These are phyloP conservation scores for Selaginella moellendorffii DNA, from an alignment of 75 land plant genomes.

Conservation along the genomic window DNA sequence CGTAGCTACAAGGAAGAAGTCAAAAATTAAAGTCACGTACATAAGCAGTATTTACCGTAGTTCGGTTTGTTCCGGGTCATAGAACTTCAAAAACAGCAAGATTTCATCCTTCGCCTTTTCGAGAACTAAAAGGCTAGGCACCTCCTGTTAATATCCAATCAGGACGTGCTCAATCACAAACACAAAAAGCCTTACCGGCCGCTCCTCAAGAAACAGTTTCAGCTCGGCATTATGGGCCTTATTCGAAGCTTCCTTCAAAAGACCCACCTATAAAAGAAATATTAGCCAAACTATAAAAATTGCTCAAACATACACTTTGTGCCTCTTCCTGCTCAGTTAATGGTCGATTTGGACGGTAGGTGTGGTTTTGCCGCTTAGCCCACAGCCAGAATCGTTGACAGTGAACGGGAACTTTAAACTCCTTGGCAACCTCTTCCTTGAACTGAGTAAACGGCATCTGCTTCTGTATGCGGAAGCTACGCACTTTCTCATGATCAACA, in stretches of 20 bases:
- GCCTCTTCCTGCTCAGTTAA: slow-evolving; percentile 64
- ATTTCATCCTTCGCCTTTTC: slow-evolving; percentile 82
- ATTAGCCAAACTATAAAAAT: no score
- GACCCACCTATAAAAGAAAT: slow-evolving; percentile 59
- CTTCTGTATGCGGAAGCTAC: slow-evolving; percentile 64
- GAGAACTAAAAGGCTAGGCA: slow-evolving; percentile 32
- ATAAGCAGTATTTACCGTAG: slow-evolving; percentile 37
- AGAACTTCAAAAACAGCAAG: slow-evolving; percentile 77
- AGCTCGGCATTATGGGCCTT: slow-evolving; percentile 78
- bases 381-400: slow-evolving; percentile 84
- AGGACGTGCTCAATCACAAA: no score
- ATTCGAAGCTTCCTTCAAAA: slow-evolving; percentile 65
- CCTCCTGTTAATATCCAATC: no score
- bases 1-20: slow-evolving; percentile 10
- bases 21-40: background rate
- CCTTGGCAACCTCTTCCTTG: slow-evolving; percentile 90
- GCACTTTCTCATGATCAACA: slow-evolving; percentile 80
- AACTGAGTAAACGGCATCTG: slow-evolving; percentile 46
- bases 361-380: slow-evolving; percentile 96
- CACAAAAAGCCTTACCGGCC: no score
- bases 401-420: slow-evolving; percentile 60
- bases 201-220: slow-evolving; percentile 83
- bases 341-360: slow-evolving; percentile 87
- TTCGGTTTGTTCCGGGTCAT: slow-evolving; percentile 85
- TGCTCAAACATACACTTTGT: slow-evolving; percentile 55